Conservation (phyloP, 176 grass and related monocot species). For the Miscanthus lutarioriparius region DNA sequence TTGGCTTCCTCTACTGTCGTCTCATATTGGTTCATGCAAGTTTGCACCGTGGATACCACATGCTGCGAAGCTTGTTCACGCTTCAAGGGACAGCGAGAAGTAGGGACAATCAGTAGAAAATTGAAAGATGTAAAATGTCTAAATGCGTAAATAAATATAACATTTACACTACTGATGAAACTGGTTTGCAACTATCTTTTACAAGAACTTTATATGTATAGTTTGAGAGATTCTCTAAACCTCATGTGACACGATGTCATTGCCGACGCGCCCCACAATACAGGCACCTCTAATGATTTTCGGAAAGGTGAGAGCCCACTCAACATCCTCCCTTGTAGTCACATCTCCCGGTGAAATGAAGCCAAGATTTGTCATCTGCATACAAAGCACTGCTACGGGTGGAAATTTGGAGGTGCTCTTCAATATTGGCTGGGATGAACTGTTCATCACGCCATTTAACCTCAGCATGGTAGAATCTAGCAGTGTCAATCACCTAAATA, state of each 20-base stretch:
- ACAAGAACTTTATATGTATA: too few species aligned
- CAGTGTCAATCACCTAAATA: neutral
- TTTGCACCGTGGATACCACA: neutral
- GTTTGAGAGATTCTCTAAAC: neutral
- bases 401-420: neutral
- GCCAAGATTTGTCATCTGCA: neutral
- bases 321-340: neutral
- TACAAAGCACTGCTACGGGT: neutral
- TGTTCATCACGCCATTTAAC: neutral
- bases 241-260: constrained; percentile 10
- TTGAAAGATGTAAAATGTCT: too few species aligned
- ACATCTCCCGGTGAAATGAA: neutral
- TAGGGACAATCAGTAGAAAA: too few species aligned
- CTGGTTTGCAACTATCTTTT: too few species aligned
- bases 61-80: neutral
- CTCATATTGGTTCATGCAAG: neutral
- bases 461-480: neutral
- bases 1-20: neutral
- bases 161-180: too few species aligned
- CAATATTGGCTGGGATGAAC: neutral
- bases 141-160: too few species aligned
- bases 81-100: neutral
- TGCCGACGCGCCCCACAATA: neutral
- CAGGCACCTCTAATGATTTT: neutral
- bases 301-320: neutral